These are phyloP conservation scores for Dactylellina leptospora DNA, from an alignment of 2,329 filamentous ascomycete genomes.

Conservation along the genomic window DNA sequence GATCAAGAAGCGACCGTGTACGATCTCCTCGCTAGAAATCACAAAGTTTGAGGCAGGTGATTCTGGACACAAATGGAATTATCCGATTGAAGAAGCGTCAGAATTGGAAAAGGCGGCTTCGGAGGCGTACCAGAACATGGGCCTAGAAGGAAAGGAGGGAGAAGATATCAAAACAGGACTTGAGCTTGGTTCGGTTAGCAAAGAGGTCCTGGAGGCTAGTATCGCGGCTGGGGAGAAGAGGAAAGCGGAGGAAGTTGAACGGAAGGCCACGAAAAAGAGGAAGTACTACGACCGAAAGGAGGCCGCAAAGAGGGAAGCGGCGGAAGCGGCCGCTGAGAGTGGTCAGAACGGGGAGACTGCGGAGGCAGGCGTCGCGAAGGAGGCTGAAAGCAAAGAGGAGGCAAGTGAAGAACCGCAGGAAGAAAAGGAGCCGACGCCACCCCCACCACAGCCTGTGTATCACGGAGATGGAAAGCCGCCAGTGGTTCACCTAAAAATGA, in stretches of 20 bases:
- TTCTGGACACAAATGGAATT: slow-evolving; percentile 75
- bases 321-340: background rate
- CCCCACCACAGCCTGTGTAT: slow-evolving; percentile 41
- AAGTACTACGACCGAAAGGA: slow-evolving; percentile 4
- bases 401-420: slow-evolving; percentile 3
- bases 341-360: background rate
- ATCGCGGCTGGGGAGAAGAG: slow-evolving; percentile 27
- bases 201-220: slow-evolving; percentile 11
- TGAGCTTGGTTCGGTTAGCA: slow-evolving; percentile 8
- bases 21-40: slow-evolving; percentile 79
- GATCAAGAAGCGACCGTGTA: slow-evolving; percentile 81
- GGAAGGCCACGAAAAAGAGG: slow-evolving; percentile 3
- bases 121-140: slow-evolving; percentile 52
- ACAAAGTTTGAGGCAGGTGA: slow-evolving; percentile 86
- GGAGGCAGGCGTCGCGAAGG: slow-evolving; percentile 4
- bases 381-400: slow-evolving; percentile 10
- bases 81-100: slow-evolving; percentile 77
- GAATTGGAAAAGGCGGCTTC: slow-evolving; percentile 67
- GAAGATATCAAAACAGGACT: slow-evolving; percentile 11
- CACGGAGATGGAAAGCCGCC: slow-evolving; percentile 69
- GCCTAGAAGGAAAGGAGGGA: slow-evolving; percentile 10
- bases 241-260: background rate
- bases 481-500: slow-evolving; percentile 85
- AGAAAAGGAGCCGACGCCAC: slow-evolving; percentile 32
- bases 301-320: background rate